Evolutionary conservation across 768 basidiomycete genomes (phyloP).

Genomic region (Amanita pallidorosea): DNA sequence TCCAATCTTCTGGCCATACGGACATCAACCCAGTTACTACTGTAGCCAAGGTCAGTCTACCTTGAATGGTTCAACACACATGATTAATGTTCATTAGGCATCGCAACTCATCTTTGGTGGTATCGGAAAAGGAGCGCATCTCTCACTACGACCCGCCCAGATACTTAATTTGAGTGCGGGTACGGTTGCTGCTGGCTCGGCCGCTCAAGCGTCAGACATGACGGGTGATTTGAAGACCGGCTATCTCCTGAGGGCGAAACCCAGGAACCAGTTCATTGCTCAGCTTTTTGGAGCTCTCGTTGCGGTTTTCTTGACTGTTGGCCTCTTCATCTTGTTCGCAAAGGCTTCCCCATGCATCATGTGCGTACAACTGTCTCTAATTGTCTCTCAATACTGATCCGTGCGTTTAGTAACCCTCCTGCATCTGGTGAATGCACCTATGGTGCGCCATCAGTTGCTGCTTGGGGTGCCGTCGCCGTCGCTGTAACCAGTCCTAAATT

Average conservation of each 20-base stretch:
- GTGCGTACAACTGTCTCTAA: slow-evolving; percentile 14
- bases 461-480: slow-evolving; percentile 46
- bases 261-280: slow-evolving; percentile 50
- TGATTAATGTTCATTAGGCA: slow-evolving; percentile 18
- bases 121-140: slow-evolving; percentile 35
- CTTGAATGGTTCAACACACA: neutral
- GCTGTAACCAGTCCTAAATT: slow-evolving; percentile 38
- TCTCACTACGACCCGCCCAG: slow-evolving; percentile 24
- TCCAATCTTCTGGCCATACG: slow-evolving; percentile 47
- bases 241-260: slow-evolving; percentile 55
- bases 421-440: slow-evolving; percentile 30
- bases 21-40: slow-evolving; percentile 54
- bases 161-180: slow-evolving; percentile 42
- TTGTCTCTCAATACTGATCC: neutral
- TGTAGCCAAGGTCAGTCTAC: slow-evolving; percentile 34
- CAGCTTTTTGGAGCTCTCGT: slow-evolving; percentile 49
- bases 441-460: slow-evolving; percentile 42
- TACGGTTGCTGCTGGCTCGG: slow-evolving; percentile 42
- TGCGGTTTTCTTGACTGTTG: slow-evolving; percentile 47
- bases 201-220: slow-evolving; percentile 54
- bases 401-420: slow-evolving; percentile 15
- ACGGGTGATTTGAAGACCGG: slow-evolving; percentile 62
- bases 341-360: slow-evolving; percentile 54
- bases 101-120: slow-evolving; percentile 60
- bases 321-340: slow-evolving; percentile 52